Conservation (phyloP, 2,329 filamentous ascomycete species). For the Colletotrichum destructivum region DNA sequence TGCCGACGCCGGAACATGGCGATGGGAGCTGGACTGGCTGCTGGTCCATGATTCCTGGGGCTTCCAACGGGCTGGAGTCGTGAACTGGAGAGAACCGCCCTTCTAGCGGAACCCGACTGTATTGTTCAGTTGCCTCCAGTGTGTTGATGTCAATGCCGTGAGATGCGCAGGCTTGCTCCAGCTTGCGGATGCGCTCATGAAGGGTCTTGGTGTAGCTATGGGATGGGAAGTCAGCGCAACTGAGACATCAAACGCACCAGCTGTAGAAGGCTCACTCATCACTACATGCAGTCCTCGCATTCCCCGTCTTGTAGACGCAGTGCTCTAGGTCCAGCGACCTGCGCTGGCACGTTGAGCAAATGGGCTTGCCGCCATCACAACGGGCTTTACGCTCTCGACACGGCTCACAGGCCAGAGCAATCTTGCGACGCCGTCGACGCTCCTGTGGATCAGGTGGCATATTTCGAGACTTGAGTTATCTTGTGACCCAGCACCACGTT, state of each 20-base stretch:
- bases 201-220: conserved; percentile 46
- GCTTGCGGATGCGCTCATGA: conserved; percentile 48
- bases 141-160: conserved; percentile 32
- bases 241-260: background rate
- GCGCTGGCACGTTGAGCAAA: conserved; percentile 58
- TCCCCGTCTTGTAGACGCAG: conserved; percentile 51
- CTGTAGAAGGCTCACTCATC: background rate
- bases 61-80: background rate
- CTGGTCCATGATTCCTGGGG: background rate
- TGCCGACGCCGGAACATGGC: conserved; percentile 28
- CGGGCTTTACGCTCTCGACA: conserved; percentile 59
- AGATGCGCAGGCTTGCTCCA: conserved; percentile 45
- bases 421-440: conserved; percentile 41
- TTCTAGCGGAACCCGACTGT: background rate
- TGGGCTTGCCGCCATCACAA: conserved; percentile 60
- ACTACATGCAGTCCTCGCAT: background rate
- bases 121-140: background rate
- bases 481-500: background rate
- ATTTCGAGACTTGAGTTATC: background rate
- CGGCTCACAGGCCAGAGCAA: conserved; percentile 59
- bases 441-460: conserved; percentile 7
- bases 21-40: background rate
- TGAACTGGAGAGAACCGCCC: background rate
- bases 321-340: conserved; percentile 51
- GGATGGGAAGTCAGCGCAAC: background rate